Evolutionary conservation across 129 eudicot genomes (phyloP).

Genomic region (Saposhnikovia divaricata): DNA sequence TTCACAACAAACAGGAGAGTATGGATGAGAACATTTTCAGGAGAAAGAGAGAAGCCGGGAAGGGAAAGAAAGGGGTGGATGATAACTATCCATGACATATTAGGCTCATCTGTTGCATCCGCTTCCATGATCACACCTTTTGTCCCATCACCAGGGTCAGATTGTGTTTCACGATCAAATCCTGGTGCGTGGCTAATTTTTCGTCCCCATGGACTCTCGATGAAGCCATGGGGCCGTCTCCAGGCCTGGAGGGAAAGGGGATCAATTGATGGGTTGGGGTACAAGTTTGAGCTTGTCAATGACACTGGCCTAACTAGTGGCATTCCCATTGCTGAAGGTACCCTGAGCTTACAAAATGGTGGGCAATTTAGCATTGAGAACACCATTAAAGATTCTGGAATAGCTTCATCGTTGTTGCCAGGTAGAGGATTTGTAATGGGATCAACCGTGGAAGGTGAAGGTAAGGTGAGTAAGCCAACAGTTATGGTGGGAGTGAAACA

Average conservation of each 20-base stretch:
- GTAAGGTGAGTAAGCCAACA: constrained; percentile 64
- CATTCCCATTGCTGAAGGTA: constrained; percentile 72
- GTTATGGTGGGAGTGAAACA: constrained; percentile 80
- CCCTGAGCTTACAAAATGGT: constrained; percentile 67
- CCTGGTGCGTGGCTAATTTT: constrained; percentile 98
- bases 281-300: constrained; percentile 69
- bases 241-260: constrained; percentile 97
- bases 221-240: constrained; percentile 98
- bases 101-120: constrained; percentile 89
- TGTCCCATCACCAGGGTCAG: constrained; percentile 83
- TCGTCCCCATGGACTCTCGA: constrained; percentile 61
- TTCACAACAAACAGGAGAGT: constrained; percentile 43
- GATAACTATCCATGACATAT: constrained; percentile 72
- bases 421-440: constrained; percentile 80
- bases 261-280: constrained; percentile 64
- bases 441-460: constrained; percentile 78
- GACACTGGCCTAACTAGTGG: constrained; percentile 54
- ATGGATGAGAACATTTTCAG: constrained; percentile 62
- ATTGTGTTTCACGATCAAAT: constrained; percentile 81
- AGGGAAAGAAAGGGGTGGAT: constrained; percentile 92
- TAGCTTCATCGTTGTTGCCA: constrained; percentile 31
- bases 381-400: constrained; percentile 29
- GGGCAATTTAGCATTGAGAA: constrained; percentile 71
- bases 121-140: constrained; percentile 97
- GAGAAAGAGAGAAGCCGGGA: constrained; percentile 40